Base-by-base conservation (phyloP, 805 yeast genomes). In the Candida nemodendra region DNA sequence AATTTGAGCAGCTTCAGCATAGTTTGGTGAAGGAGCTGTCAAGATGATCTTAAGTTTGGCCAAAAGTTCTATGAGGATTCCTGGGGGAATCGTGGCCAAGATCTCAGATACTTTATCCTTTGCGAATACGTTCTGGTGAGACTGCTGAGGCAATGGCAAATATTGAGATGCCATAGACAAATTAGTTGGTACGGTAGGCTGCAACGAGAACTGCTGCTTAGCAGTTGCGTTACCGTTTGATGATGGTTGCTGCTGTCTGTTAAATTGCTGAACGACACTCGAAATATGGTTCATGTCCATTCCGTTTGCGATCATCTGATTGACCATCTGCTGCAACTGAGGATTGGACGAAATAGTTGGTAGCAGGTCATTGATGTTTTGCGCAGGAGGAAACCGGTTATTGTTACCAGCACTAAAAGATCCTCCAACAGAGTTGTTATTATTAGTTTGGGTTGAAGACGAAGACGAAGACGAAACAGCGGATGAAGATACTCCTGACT, bases 1-100 rank as follows among this genome's bases (percentile, higher is more conserved):
- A 40, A 82, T 66, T 41, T 72, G 73, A 38, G 73, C 68, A 16
- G 79, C 80, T 44, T 82, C 59, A 24, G 59, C 50, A 25, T 76
- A 67, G 40, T 72, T 70, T 13, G 78, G 74, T 27, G 70, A 66
- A 5, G 78, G 73, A 30, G 78, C 73, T 25, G 65, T 66, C 23
- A 81, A 63, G 5, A 79, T 62, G 23, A 72, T 69, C 57, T 83
- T 84, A 45, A 84, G 61, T 44, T 79, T 81, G 5, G 89, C 74
- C 17, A 84, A 68, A 28, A 84, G 66, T 54, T 83, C 89, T 22
- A 84, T 75, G 37, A 84, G 61, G 46, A 81, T 82, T 12, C 81
- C 74, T 3, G 93, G 93, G 3, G 87, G 82, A 15, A 84, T 74
- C 30, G 74, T 65, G 42, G 82, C 72, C 42, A 84, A 62, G 19